These are phyloP conservation scores for Ceratocystis eucalypticola DNA, from an alignment of 2,329 filamentous ascomycete species.

Conservation along the genomic window DNA sequence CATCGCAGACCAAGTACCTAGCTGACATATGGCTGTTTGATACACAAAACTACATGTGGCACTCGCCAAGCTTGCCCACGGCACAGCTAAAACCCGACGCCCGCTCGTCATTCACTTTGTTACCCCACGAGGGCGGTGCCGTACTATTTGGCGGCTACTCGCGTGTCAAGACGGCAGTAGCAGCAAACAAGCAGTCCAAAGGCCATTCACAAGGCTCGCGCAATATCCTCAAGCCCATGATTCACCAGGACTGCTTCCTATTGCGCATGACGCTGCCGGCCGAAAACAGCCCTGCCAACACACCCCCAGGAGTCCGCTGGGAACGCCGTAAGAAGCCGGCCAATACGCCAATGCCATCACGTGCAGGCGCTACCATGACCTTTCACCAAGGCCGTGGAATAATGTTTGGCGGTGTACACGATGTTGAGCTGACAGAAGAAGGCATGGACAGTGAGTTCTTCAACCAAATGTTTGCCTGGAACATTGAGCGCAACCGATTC, in stretches of 20 bases:
- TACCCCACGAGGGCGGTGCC: conserved; percentile 81
- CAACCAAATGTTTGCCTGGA: conserved; percentile 83
- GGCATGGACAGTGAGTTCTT: conserved; percentile 97
- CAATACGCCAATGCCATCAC: conserved; percentile 69
- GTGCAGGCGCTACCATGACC: conserved; percentile 86
- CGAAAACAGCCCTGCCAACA: conserved; percentile 49
- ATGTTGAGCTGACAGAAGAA: conserved; percentile 82
- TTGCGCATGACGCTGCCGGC: conserved; percentile 64
- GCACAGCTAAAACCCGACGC: conserved; percentile 80
- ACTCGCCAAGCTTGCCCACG: conserved; percentile 58
- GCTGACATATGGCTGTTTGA: conserved; percentile 94
- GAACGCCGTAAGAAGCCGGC: conserved; percentile 85
- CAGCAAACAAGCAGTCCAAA: conserved; percentile 49
- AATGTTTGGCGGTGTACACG: conserved; percentile 85
- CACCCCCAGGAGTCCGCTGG: conserved; percentile 68
- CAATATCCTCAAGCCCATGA: conserved; percentile 68
- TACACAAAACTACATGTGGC: conserved; percentile 74
- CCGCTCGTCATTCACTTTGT: conserved; percentile 77
- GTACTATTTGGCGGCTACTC: conserved; percentile 92
- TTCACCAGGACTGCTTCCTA: conserved; percentile 94
- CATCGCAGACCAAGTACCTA: conserved; percentile 85
- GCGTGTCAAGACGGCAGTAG: conserved; percentile 60
- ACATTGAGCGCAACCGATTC: conserved; percentile 87
- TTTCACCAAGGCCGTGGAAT: conserved; percentile 89
- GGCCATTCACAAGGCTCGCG: conserved; percentile 47